These are phyloP conservation scores for Paramecium tetraurelia DNA, from an alignment of 73 alveolate species.

Conservation along the genomic window DNA sequence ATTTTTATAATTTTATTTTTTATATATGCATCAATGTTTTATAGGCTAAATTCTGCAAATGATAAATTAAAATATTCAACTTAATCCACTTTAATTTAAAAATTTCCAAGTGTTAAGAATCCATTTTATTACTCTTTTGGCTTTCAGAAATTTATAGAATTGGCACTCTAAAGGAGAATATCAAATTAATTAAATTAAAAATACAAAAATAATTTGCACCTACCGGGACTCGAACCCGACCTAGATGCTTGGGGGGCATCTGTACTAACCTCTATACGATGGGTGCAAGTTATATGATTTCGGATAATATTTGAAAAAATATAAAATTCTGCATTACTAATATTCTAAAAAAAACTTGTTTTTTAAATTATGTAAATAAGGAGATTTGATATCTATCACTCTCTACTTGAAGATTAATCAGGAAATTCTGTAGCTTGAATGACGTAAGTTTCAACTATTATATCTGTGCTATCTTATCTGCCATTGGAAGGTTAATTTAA, in stretches of 20 bases:
- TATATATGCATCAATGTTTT: neutral
- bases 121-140: neutral
- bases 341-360: neutral
- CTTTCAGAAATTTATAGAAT: neutral
- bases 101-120: neutral
- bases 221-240: conserved; percentile 94
- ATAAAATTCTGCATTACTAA: neutral
- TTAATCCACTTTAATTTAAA: no score
- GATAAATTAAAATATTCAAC: no score
- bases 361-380: neutral
- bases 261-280: conserved; percentile 87
- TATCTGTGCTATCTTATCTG: neutral
- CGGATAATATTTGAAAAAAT: neutral
- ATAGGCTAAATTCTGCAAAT: no score
- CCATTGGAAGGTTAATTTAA: neutral
- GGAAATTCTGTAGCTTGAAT: neutral
- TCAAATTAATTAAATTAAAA: neutral
- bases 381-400: neutral
- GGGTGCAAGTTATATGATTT: conserved; percentile 58
- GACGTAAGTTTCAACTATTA: neutral
- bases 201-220: conserved; percentile 68
- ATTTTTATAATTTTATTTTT: neutral
- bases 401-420: neutral
- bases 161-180: neutral
- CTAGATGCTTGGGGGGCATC: conserved; percentile 87